phyloP scores from a whole-genome alignment of 2,329 filamentous ascomycete genomes.

The Exophiala oligosperma region DNA sequence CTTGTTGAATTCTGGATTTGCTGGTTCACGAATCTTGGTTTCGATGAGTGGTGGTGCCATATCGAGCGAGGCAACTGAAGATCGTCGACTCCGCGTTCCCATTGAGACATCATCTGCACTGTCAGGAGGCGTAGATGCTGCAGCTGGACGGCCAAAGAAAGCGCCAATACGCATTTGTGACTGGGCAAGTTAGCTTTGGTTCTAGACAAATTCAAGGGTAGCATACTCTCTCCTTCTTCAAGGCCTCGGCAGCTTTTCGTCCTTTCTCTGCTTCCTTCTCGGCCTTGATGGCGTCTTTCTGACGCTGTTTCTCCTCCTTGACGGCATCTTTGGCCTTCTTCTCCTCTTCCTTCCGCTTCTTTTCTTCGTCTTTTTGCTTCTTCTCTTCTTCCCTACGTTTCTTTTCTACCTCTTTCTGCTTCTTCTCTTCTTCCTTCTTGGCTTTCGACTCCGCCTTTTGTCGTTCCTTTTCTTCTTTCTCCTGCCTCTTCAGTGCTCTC shows the following conservation, averaged over 20 bases:
- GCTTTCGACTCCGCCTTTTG: constrained; percentile 21
- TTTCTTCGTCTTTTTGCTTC: too few relatives aligned
- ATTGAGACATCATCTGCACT: constrained; percentile 20
- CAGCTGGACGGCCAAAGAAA: constrained; percentile 48
- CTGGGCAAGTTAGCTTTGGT: constrained; percentile 36
- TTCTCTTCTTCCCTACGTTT: constrained; percentile 41
- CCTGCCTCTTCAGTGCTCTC: constrained; percentile 33
- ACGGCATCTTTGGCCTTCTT: constrained; percentile 33
- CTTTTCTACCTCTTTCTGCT: constrained; percentile 43
- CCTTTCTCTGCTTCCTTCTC: constrained; percentile 40
- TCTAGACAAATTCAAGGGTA: constrained; percentile 12
- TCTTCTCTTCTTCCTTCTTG: constrained; percentile 45
- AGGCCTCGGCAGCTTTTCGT: constrained; percentile 35
- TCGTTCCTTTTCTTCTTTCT: constrained; percentile 36
- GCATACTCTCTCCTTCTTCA: constrained; percentile 49
- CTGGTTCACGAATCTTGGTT: constrained; percentile 24
- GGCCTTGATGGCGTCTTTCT: constrained; percentile 44
- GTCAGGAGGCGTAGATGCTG: constrained; percentile 29
- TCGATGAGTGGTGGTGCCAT: constrained; percentile 31
- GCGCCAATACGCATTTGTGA: constrained; percentile 52
- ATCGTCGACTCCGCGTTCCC: constrained; percentile 28
- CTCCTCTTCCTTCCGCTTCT: constrained; percentile 24
- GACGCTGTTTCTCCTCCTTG: constrained; percentile 38
- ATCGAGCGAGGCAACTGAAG: constrained; percentile 28
- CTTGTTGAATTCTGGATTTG: constrained; percentile 60